phyloP scores from a whole-genome alignment of 257 asterid genomes.

The Craterostigma plantagineum region DNA sequence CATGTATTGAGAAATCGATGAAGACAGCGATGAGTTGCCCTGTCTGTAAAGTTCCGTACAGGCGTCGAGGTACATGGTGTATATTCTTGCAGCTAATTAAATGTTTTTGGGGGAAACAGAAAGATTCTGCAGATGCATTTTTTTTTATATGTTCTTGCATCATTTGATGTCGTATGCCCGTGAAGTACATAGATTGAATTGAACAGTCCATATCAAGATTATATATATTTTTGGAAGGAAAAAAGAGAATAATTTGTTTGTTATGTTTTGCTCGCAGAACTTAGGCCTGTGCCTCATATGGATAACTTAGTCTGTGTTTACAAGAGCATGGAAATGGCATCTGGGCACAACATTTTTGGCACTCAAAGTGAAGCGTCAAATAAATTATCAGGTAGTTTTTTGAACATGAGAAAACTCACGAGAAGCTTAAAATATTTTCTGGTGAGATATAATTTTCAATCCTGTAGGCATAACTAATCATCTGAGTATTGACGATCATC shows the following conservation, averaged over 20 bases:
- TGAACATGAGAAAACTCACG: too few relatives aligned
- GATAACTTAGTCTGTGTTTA: conserved; percentile 77
- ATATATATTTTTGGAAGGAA: neutral
- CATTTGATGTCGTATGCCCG: neutral
- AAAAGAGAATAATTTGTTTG: conserved; percentile 1
- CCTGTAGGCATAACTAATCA: conserved; percentile 10
- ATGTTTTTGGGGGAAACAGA: neutral
- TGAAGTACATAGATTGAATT: neutral
- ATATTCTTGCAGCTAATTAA: neutral
- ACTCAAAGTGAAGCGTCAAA: conserved; percentile 35
- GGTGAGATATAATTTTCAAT: neutral
- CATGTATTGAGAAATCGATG: conserved; percentile 69
- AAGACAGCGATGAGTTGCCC: conserved; percentile 67
- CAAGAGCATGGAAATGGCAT: conserved; percentile 81
- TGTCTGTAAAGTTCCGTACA: conserved; percentile 78
- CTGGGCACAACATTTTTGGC: conserved; percentile 43
- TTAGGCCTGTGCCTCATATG: conserved; percentile 93
- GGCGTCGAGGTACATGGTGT: conserved; percentile 53
- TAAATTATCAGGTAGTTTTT: conserved; percentile 32
- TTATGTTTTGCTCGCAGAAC: conserved; percentile 20
- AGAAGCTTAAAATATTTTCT: neutral
- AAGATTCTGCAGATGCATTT: neutral
- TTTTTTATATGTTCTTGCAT: too few relatives aligned
- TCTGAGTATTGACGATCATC: conserved; percentile 12
- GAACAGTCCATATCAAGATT: neutral